These are phyloP conservation scores for Phytophthora pinifolia DNA, from an alignment of 352 stramenopile genomes.

Conservation along the genomic window DNA sequence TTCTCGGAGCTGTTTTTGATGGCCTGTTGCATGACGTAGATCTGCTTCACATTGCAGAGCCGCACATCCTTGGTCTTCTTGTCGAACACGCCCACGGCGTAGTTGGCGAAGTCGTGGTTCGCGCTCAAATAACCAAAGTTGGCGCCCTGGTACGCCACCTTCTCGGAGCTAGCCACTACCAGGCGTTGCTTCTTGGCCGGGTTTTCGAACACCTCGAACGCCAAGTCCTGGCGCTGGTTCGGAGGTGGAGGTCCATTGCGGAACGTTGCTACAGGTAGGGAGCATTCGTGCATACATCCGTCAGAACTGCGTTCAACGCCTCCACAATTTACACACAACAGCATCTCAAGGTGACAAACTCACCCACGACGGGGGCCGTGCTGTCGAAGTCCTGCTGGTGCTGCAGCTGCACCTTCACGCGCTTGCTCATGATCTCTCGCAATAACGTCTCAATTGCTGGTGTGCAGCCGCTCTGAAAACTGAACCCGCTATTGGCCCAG, in stretches of 20 bases:
- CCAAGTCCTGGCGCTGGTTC: conserved; percentile 55
- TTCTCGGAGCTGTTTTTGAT: conserved; percentile 73
- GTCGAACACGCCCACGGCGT: conserved; percentile 78
- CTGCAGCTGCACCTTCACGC: conserved; percentile 59
- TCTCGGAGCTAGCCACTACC: conserved; percentile 75
- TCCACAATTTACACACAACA: conserved; percentile 1
- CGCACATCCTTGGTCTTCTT: conserved; percentile 73
- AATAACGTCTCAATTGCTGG: conserved; percentile 14
- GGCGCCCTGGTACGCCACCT: conserved; percentile 80
- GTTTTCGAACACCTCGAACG: conserved; percentile 84
- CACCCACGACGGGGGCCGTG: conserved; percentile 62
- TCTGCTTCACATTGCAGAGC: conserved; percentile 75
- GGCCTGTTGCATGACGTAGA: conserved; percentile 88
- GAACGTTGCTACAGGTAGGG: conserved; percentile 58
- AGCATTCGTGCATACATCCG: too few species aligned
- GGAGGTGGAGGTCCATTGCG: conserved; percentile 73
- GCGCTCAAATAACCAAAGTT: conserved; percentile 85
- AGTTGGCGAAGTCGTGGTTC: conserved; percentile 69
- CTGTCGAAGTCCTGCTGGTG: conserved; percentile 59
- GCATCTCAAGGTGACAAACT: conserved; percentile 11
- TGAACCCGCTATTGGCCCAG: conserved; percentile 1
- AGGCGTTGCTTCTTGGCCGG: conserved; percentile 77
- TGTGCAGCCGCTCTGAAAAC: too few species aligned
- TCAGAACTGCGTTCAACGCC: neutral
- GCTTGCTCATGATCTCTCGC: conserved; percentile 50